A percentile compares a stretch with the other conserved stretches of the same genome.
Conservation (phyloP, 768 basidiomycete genomes). For the Collybiopsis luxurians region DNA sequence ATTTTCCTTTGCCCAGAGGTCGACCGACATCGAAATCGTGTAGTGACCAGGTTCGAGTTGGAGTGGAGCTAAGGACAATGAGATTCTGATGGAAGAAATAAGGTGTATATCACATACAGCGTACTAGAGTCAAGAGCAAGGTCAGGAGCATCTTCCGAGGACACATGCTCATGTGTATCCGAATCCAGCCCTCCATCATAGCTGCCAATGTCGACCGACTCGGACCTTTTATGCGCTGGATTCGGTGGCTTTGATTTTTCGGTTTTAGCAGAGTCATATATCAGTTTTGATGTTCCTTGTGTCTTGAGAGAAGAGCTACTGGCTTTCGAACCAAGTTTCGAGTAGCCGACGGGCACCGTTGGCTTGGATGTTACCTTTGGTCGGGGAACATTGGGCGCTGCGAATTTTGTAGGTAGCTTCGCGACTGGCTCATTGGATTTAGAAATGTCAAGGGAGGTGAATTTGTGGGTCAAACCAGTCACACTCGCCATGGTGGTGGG, state of each 20-base stretch:
- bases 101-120: slow-evolving; percentile 39
- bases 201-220: slow-evolving; percentile 75
- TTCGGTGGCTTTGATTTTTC: not conserved
- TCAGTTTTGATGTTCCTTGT: not conserved
- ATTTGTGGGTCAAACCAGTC: not conserved
- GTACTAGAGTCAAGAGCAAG: slow-evolving; percentile 86
- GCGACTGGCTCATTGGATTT: not conserved
- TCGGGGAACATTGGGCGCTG: not conserved
- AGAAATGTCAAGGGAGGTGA: not conserved
- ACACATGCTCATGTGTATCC: slow-evolving; percentile 77
- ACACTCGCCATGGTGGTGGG: too few relatives aligned
- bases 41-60: slow-evolving; percentile 83
- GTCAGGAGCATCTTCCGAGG: slow-evolving; percentile 74
- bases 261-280: not conserved
- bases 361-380: not conserved
- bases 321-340: not conserved
- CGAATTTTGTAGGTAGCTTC: not conserved
- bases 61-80: slow-evolving; percentile 46
- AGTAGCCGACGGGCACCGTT: not conserved
- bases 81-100: not conserved
- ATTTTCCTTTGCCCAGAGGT: slow-evolving; percentile 98
- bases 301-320: not conserved
- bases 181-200: slow-evolving; percentile 95
- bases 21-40: slow-evolving; percentile 91
- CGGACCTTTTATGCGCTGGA: not conserved